A percentile compares a stretch with the other conserved stretches of the same genome.
These are phyloP conservation scores for Nemania sp. DNA, from an alignment of 2,329 filamentous ascomycete species.

Conservation along the genomic window DNA sequence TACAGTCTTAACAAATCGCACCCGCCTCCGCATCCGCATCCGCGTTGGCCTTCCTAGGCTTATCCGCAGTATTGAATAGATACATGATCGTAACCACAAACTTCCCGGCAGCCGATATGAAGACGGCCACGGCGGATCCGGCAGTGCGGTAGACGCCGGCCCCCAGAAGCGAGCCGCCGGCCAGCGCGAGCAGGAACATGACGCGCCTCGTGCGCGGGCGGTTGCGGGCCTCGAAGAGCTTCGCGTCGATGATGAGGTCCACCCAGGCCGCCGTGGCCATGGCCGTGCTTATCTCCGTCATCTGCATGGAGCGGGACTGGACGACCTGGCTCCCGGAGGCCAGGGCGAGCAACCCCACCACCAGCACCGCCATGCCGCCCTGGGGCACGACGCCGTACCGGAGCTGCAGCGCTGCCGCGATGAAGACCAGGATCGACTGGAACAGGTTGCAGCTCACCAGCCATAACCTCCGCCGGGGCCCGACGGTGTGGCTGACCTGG, in stretches of 20 bases:
- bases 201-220: conserved; percentile 54
- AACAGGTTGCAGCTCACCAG: conserved; percentile 57
- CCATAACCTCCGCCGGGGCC: conserved; percentile 57
- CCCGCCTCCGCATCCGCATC: conserved; percentile 8
- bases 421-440: conserved; percentile 60
- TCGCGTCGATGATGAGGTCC: conserved; percentile 61
- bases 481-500: conserved; percentile 59
- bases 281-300: conserved; percentile 66
- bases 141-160: conserved; percentile 52
- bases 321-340: conserved; percentile 64
- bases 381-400: conserved; percentile 43
- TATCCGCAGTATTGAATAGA: conserved; percentile 48
- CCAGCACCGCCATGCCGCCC: conserved; percentile 47
- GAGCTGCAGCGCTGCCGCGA: conserved; percentile 55
- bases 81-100: conserved; percentile 51
- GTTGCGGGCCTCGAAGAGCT: conserved; percentile 53
- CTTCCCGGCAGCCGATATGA: conserved; percentile 52
- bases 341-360: conserved; percentile 58
- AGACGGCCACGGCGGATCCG: conserved; percentile 49
- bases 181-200: conserved; percentile 53
- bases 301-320: conserved; percentile 56
- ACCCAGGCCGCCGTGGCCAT: conserved; percentile 69
- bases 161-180: conserved; percentile 55
- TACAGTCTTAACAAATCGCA: background rate
- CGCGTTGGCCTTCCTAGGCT: conserved; percentile 30